These are phyloP conservation scores for Huiozyma sinensis DNA, from an alignment of 805 yeast species.

Conservation along the genomic window DNA sequence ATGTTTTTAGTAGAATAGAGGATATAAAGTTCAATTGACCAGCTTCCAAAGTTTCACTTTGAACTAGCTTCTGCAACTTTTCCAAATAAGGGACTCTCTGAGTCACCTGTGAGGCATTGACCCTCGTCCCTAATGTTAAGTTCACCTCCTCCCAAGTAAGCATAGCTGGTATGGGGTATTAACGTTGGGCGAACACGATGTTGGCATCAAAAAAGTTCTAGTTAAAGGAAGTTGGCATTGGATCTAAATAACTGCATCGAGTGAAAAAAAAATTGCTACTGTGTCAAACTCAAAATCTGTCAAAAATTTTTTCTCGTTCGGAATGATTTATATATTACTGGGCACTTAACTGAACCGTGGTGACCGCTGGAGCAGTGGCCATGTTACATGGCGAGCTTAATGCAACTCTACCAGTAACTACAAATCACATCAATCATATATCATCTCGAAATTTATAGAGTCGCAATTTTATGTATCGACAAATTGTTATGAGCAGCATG, in stretches of 20 bases:
- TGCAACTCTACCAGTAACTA: no score
- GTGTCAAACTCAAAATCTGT: no score
- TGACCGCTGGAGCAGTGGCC: no score
- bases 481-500: no score
- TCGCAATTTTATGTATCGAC: no score
- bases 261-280: no score
- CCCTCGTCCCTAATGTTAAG: constrained; percentile 10
- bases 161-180: constrained; percentile 3
- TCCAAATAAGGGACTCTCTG: constrained; percentile 22
- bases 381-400: no score
- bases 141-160: constrained; percentile 18
- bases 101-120: constrained; percentile 17
- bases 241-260: background rate
- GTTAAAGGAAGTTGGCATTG: background rate
- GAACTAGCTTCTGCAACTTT: constrained; percentile 12
- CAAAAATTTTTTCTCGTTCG: no score
- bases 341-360: no score
- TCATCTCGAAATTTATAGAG: no score
- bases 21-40: constrained; percentile 25
- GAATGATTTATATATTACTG: no score
- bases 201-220: background rate
- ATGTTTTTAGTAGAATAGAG: constrained; percentile 36
- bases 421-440: no score
- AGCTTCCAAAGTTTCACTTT: constrained; percentile 10
- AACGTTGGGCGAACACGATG: background rate